Evolutionary conservation across 345 rosid species (phyloP).

Genomic region (Excoecaria agallocha): DNA sequence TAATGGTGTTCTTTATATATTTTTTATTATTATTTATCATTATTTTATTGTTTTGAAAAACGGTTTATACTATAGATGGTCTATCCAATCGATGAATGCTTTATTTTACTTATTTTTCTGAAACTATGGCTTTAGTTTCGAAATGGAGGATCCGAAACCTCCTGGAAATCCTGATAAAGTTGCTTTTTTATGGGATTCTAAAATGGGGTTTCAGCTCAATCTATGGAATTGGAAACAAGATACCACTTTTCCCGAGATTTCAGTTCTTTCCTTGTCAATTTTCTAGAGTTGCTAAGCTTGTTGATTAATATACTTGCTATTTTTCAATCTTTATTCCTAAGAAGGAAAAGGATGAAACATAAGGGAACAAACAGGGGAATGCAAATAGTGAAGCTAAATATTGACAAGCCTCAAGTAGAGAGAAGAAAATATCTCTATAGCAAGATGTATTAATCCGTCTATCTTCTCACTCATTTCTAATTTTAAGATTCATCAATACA

Average conservation of each 20-base stretch:
- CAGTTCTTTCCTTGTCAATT: too few species aligned
- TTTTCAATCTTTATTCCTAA: too few species aligned
- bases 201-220: slow-evolving; percentile 17
- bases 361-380: slow-evolving; percentile 36
- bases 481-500: not conserved
- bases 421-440: slow-evolving; percentile 59
- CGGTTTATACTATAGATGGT: too few species aligned
- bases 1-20: too few species aligned
- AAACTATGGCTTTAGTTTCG: too few species aligned
- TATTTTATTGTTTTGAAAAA: too few species aligned
- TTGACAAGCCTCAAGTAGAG: slow-evolving; percentile 36
- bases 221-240: not conserved
- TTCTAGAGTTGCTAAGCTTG: not conserved
- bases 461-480: not conserved
- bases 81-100: too few species aligned
- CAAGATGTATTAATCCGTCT: slow-evolving; percentile 57
- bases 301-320: too few species aligned
- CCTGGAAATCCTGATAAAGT: slow-evolving; percentile 17
- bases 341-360: slow-evolving; percentile 44
- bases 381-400: slow-evolving; percentile 36
- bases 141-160: slow-evolving; percentile 31
- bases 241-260: not conserved
- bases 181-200: slow-evolving; percentile 18
- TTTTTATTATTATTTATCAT: too few species aligned
- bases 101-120: too few species aligned